Conservation (phyloP, 139 green algal genomes). For the Micractinium conductrix region DNA sequence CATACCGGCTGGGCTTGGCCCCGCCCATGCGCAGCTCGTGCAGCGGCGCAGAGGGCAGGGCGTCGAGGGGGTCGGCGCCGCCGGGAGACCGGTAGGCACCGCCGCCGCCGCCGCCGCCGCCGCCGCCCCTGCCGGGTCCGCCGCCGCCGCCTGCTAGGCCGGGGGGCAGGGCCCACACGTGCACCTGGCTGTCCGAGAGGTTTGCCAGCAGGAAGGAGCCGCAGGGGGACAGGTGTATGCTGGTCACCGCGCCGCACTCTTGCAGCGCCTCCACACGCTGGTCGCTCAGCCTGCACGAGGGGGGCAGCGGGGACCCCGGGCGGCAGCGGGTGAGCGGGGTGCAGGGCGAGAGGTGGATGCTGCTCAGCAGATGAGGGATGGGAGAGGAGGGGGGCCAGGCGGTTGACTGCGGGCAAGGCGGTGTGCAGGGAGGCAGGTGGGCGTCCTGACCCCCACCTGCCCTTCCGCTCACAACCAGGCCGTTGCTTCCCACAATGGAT, state of each 20-base stretch:
- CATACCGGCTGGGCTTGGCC: background rate
- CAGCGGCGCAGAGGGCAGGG: background rate
- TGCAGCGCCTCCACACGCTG: conserved; percentile 46
- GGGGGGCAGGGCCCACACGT: conserved; percentile 42
- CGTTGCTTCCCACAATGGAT: background rate
- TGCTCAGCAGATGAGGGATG: background rate
- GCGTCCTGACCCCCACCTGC: no score
- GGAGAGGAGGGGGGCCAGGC: no score
- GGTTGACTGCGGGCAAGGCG: no score
- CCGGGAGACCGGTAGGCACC: background rate
- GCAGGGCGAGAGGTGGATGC: background rate
- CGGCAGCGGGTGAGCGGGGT: background rate
- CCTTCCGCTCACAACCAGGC: no score
- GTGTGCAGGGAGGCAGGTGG: no score
- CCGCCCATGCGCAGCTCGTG: conserved; percentile 16
- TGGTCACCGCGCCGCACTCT: conserved; percentile 41
- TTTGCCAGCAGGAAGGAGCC: conserved; percentile 67
- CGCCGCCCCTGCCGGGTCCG: background rate
- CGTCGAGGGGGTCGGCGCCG: conserved; percentile 21
- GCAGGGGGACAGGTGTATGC: conserved; percentile 67
- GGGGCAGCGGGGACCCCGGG: background rate
- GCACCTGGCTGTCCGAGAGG: conserved; percentile 26
- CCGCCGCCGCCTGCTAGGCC: background rate
- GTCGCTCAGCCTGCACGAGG: conserved; percentile 58
- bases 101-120: background rate